phyloP scores from a whole-genome alignment of 371 early-diverging fungal genomes.

The Umbelopsis sp. region DNA sequence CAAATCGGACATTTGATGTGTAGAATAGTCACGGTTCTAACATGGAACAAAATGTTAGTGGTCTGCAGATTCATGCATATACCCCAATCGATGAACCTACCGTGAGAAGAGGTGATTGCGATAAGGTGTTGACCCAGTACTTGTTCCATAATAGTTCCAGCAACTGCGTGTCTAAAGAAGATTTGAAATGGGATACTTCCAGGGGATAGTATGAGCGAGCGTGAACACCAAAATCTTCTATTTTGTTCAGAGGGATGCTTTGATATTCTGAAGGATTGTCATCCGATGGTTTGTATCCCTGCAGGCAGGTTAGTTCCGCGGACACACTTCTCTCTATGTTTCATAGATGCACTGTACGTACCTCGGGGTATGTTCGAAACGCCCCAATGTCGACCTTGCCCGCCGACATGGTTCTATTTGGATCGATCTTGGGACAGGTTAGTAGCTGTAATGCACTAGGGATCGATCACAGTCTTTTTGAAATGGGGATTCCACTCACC shows the following conservation, averaged over 20 bases:
- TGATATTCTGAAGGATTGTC: slow-evolving; percentile 77
- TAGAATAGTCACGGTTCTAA: slow-evolving; percentile 82
- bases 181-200: slow-evolving; percentile 93
- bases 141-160: slow-evolving; percentile 95
- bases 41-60: background rate
- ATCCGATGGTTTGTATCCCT: slow-evolving; percentile 81
- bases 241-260: slow-evolving; percentile 90
- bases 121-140: slow-evolving; percentile 95
- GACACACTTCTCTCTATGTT: too few relatives aligned
- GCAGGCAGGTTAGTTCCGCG: too few relatives aligned
- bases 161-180: slow-evolving; percentile 81
- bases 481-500: slow-evolving; percentile 43
- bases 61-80: background rate
- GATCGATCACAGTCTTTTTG: background rate
- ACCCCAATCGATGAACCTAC: slow-evolving; percentile 46
- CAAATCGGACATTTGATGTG: slow-evolving; percentile 79
- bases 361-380: slow-evolving; percentile 94
- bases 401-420: slow-evolving; percentile 93
- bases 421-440: slow-evolving; percentile 77
- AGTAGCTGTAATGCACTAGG: background rate
- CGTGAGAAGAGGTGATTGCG: slow-evolving; percentile 88
- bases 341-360: slow-evolving; percentile 21
- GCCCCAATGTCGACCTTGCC: slow-evolving; percentile 98
- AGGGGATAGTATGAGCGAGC: slow-evolving; percentile 92
- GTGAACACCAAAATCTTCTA: slow-evolving; percentile 98